Evolutionary conservation across 2,329 filamentous ascomycete genomes (phyloP).

Genomic region (Aspergillus aculeatus): DNA sequence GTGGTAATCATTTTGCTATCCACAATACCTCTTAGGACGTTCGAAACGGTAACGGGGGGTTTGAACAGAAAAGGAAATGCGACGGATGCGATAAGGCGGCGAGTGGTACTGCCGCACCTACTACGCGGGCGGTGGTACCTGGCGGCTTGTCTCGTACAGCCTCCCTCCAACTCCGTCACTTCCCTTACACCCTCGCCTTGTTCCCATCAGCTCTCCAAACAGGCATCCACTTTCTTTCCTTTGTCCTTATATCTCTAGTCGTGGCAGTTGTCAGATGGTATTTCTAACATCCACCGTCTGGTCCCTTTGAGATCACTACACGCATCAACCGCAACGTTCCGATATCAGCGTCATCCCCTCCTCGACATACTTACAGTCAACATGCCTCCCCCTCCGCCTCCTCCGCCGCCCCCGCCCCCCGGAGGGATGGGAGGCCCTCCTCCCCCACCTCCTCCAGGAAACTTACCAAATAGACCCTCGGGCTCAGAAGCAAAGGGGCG

Average conservation of each 20-base stretch:
- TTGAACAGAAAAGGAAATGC: not conserved
- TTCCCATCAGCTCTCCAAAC: constrained; percentile 23
- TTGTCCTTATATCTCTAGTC: constrained; percentile 9
- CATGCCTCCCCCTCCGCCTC: constrained; percentile 61
- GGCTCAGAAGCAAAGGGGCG: constrained; percentile 57
- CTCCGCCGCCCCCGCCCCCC: constrained; percentile 66
- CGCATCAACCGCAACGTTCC: constrained; percentile 2
- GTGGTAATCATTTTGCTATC: constrained; percentile 24
- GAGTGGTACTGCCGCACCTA: constrained; percentile 5
- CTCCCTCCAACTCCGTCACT: constrained; percentile 2
- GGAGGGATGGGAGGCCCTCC: constrained; percentile 60
- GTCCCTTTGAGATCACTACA: constrained; percentile 13
- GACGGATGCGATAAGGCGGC: not conserved
- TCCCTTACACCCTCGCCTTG: constrained; percentile 24
- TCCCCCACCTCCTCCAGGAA: constrained; percentile 62
- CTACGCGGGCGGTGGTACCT: not conserved
- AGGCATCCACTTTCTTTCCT: constrained; percentile 18
- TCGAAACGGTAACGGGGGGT: not conserved
- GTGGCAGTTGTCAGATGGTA: constrained; percentile 14
- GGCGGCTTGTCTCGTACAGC: not conserved
- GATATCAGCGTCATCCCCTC: constrained; percentile 8
- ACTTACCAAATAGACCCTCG: constrained; percentile 58
- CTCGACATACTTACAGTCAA: constrained; percentile 17
- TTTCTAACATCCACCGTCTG: constrained; percentile 11
- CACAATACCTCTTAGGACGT: not conserved